Evolutionary conservation across 345 rosid genomes (phyloP), one percentile per base, ranked within the genome.

Genomic region (Populus tremula): DNA sequence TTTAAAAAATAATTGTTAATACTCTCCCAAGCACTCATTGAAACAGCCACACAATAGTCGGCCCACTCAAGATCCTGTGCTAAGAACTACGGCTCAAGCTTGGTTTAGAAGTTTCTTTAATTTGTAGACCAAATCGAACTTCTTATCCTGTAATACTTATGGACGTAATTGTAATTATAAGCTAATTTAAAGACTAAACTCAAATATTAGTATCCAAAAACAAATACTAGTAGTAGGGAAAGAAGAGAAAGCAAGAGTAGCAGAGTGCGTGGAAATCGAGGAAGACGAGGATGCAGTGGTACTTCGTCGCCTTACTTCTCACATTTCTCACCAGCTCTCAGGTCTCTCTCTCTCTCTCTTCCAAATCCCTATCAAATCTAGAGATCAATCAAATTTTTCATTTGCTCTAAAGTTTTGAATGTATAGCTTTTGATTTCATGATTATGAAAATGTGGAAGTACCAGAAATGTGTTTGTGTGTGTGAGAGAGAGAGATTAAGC

Each of bases 291-390:
- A 86, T 89, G 91, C 76, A 81, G 38, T 87, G 90, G 90, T 87
- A 86, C 84, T 75, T 86, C 5, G 88, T 87, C 0, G 92, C 92
- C 2, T 6, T 69, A 50, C 88, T 89, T 50, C 90, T 89, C 86
- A 89, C 92, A 81, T 73, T 87, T 76, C 87, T 89, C 78, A 89
- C 92, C 10, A 89, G 92, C 79, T 89, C 92, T 71, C 90, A 87
- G 90, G 92, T 88, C 79, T 71, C 4, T 29, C 10, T 29, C 20
- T 29, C 68, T 23, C 31, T 23, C 14, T 0, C 18, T 63, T 63
- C 36, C 59, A 53, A 53, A 53, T 53, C 59, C 59, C 59, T 53
- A 53, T 18, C 23, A 18, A 27, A 11, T 27, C 6, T 18, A 5
- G 35, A 8, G 69, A 35, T 68, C 47, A 29, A 38, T 41, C 16